Conservation (phyloP, 495 filamentous ascomycete species). For the Daldinia bambusicola region DNA sequence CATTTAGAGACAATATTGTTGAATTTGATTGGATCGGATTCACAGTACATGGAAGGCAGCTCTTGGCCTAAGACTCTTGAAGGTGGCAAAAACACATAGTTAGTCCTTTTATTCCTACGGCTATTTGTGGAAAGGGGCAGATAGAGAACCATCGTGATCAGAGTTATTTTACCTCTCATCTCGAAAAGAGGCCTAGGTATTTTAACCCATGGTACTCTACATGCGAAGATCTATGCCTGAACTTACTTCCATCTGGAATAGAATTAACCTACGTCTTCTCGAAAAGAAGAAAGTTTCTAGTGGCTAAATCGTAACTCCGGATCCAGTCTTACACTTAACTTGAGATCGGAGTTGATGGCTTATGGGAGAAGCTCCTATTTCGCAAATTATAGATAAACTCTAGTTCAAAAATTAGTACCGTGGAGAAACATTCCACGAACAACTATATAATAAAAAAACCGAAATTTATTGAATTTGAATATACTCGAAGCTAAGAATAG, state of each 20-base stretch:
- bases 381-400: neutral
- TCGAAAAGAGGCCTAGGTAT: neutral
- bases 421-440: neutral
- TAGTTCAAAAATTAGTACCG: neutral
- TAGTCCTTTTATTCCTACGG: neutral
- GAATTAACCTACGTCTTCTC: neutral
- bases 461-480: neutral
- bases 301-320: neutral
- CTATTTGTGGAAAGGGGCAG: neutral
- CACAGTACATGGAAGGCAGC: neutral
- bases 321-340: neutral
- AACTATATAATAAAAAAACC: too few species aligned
- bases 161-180: neutral
- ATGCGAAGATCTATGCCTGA: neutral
- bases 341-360: neutral
- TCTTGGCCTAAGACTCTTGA: neutral
- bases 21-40: constrained; percentile 5
- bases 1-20: neutral
- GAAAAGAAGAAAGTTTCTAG: neutral
- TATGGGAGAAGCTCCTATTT: neutral
- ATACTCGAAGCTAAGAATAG: neutral
- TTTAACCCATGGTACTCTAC: neutral
- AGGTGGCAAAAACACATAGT: neutral
- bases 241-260: neutral
- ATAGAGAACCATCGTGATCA: neutral